phyloP scores from a whole-genome alignment of 2,329 filamentous ascomycete species.

The Claviceps arundinis region DNA sequence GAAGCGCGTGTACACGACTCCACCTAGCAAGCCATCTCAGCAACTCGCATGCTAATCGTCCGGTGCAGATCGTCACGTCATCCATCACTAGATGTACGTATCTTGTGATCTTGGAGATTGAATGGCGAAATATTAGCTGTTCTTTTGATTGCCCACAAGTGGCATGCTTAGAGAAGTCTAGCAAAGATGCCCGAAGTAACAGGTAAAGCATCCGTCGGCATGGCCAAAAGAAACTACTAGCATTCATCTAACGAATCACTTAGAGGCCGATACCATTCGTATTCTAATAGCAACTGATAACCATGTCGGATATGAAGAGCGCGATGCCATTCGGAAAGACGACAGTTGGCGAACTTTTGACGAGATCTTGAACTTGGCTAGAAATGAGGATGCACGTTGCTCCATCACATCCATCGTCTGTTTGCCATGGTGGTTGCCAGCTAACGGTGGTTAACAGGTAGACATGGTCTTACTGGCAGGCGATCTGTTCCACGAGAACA shows the following conservation, averaged over 20 bases:
- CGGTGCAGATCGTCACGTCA: too few relatives aligned
- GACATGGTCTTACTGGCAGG: slow-evolving; percentile 95
- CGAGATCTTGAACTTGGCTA: slow-evolving; percentile 83
- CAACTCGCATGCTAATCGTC: too few relatives aligned
- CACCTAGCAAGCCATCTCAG: too few relatives aligned
- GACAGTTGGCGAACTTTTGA: slow-evolving; percentile 96
- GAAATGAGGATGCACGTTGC: slow-evolving; percentile 55
- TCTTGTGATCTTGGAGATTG: neutral
- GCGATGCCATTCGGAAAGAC: slow-evolving; percentile 85
- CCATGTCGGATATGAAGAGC: slow-evolving; percentile 93
- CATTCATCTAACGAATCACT: neutral
- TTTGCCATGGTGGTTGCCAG: neutral
- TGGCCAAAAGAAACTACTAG: neutral
- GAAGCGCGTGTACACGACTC: slow-evolving; percentile 4
- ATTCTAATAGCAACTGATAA: slow-evolving; percentile 93
- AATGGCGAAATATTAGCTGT: neutral
- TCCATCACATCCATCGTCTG: neutral
- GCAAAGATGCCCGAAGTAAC: slow-evolving; percentile 5
- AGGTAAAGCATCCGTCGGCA: neutral
- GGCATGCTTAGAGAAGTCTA: neutral
- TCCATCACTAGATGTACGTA: too few relatives aligned
- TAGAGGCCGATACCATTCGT: slow-evolving; percentile 71
- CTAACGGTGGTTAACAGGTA: slow-evolving; percentile 33
- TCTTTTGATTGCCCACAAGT: neutral
- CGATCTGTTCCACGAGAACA: slow-evolving; percentile 96